Conservation (phyloP, 2,329 filamentous ascomycete genomes). For the Alternaria triticina region DNA sequence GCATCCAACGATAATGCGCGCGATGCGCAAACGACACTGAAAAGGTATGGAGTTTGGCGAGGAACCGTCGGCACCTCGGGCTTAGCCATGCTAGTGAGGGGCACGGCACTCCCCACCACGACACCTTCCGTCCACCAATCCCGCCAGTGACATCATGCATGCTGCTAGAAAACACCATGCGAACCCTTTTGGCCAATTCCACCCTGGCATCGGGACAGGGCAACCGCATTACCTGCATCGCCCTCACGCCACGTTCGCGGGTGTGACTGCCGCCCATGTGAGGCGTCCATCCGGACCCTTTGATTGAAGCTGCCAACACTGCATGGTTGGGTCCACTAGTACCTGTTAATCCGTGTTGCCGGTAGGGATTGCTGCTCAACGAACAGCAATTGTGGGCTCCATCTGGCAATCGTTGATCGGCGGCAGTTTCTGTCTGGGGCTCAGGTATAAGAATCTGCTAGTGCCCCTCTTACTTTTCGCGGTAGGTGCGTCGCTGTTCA, state of each 20-base stretch:
- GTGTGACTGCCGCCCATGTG: slow-evolving; percentile 10
- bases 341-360: slow-evolving; percentile 20
- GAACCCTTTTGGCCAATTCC: not conserved
- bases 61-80: slow-evolving; percentile 21
- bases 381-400: slow-evolving; percentile 36
- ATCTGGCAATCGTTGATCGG: not conserved
- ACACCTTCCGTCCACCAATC: slow-evolving; percentile 2
- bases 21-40: slow-evolving; percentile 7
- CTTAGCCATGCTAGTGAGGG: slow-evolving; percentile 17
- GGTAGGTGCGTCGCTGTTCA: slow-evolving; percentile 28
- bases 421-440: slow-evolving; percentile 8
- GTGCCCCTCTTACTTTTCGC: slow-evolving; percentile 22
- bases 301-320: slow-evolving; percentile 16
- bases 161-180: not conserved
- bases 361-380: slow-evolving; percentile 23
- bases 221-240: not conserved
- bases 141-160: slow-evolving; percentile 19
- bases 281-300: slow-evolving; percentile 8
- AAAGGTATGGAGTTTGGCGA: slow-evolving; percentile 10
- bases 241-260: slow-evolving; percentile 12
- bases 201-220: not conserved
- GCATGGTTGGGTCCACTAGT: slow-evolving; percentile 26
- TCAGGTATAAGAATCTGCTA: slow-evolving; percentile 34
- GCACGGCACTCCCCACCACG: slow-evolving; percentile 8
- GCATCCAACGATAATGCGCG: not conserved